Conservation (phyloP, 139 green algal genomes). For the Mesostigma viride region DNA sequence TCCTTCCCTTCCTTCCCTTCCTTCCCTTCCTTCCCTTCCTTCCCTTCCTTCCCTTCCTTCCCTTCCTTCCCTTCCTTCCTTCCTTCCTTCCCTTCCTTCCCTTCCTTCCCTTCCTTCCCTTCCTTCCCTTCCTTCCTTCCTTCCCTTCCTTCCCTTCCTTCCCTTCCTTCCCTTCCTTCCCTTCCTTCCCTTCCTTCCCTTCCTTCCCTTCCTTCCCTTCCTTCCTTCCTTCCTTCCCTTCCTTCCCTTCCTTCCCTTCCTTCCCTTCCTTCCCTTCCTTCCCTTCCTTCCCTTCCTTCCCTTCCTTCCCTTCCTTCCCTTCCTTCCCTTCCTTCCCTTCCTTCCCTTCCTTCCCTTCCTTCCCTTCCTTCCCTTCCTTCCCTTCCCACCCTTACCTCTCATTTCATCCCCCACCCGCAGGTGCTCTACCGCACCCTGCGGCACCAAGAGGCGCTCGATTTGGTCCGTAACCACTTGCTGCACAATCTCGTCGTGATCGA, state of each 20-base stretch:
- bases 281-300: too few species aligned
- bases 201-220: not conserved
- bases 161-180: not conserved
- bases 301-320: too few species aligned
- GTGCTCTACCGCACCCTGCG: conserved; percentile 16
- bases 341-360: too few species aligned
- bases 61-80: not conserved
- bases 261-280: too few species aligned
- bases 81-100: not conserved
- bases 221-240: not conserved
- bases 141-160: not conserved
- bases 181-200: not conserved
- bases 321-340: too few species aligned
- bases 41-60: not conserved
- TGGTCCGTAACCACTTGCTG: conserved; percentile 59
- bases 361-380: too few species aligned
- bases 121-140: not conserved
- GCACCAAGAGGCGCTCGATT: conserved; percentile 22
- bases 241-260: conserved; percentile 6
- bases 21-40: not conserved
- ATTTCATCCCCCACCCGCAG: not conserved
- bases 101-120: not conserved
- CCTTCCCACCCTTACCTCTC: conserved; percentile 5
- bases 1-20: not conserved
- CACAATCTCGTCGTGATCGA: conserved; percentile 59